These are phyloP conservation scores for Metschnikowia dekortorum DNA, from an alignment of 805 yeast species.

Conservation along the genomic window DNA sequence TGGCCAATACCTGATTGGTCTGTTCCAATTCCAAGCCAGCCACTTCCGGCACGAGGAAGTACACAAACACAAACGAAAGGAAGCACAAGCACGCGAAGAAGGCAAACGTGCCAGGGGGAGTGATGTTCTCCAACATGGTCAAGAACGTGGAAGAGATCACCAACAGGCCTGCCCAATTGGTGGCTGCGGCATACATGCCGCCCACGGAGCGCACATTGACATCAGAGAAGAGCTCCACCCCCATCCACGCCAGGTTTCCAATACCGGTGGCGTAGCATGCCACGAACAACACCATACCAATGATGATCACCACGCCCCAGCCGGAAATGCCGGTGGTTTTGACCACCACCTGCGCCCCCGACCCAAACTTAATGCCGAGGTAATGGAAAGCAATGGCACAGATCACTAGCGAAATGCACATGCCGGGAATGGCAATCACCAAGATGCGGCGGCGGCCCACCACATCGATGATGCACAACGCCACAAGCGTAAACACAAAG, in stretches of 20 bases:
- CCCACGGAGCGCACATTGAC: conserved; percentile 86
- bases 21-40: conserved; percentile 89
- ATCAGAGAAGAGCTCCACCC: conserved; percentile 91
- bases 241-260: conserved; percentile 99
- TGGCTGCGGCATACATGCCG: conserved; percentile 83
- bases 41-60: conserved; percentile 87
- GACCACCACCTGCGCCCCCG: conserved; percentile 37
- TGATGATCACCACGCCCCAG: conserved; percentile 86
- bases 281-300: conserved; percentile 81
- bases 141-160: conserved; percentile 87
- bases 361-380: conserved; percentile 57
- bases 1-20: conserved; percentile 72
- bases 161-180: conserved; percentile 94
- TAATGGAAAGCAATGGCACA: conserved; percentile 92
- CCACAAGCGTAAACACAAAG: conserved; percentile 80
- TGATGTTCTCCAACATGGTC: conserved; percentile 88
- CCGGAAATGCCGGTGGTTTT: conserved; percentile 51
- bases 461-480: conserved; percentile 79
- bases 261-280: conserved; percentile 92
- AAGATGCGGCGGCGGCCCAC: conserved; percentile 86
- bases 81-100: conserved; percentile 81
- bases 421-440: conserved; percentile 76
- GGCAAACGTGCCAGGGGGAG: conserved; percentile 93
- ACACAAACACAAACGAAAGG: conserved; percentile 67
- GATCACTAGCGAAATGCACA: conserved; percentile 70